phyloP scores from a whole-genome alignment of 179 eudicot species.

The Spergularia azorica region DNA sequence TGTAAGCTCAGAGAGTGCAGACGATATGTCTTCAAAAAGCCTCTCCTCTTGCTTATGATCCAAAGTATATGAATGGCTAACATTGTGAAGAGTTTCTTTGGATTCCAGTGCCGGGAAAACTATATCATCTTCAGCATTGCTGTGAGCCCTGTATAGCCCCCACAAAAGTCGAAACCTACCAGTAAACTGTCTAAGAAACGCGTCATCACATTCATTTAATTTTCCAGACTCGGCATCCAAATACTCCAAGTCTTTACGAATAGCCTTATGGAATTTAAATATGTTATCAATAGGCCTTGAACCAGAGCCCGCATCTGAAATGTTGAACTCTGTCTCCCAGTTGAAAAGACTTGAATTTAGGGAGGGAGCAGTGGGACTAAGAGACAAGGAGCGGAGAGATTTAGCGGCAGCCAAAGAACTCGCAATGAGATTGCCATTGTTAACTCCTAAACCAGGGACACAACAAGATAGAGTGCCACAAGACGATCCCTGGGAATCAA shows the following conservation, averaged over 20 bases:
- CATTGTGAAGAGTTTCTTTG: slow-evolving; percentile 88
- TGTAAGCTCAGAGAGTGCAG: slow-evolving; percentile 68
- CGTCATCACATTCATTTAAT: slow-evolving; percentile 63
- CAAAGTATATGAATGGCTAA: slow-evolving; percentile 89
- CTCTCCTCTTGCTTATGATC: slow-evolving; percentile 96
- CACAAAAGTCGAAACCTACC: slow-evolving; percentile 87
- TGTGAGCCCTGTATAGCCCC: slow-evolving; percentile 94
- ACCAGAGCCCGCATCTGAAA: slow-evolving; percentile 45
- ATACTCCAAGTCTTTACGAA: slow-evolving; percentile 89
- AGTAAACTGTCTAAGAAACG: slow-evolving; percentile 71
- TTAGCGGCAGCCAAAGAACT: slow-evolving; percentile 60
- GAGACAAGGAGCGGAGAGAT: slow-evolving; percentile 79
- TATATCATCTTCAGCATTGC: slow-evolving; percentile 97
- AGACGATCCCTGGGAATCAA: slow-evolving; percentile 36
- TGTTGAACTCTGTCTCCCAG: slow-evolving; percentile 77
- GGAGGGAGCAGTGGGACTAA: slow-evolving; percentile 81
- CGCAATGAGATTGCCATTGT: slow-evolving; percentile 48
- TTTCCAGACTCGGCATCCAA: slow-evolving; percentile 91
- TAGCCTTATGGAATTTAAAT: slow-evolving; percentile 90
- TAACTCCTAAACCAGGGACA: slow-evolving; percentile 91
- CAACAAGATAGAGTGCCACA: slow-evolving; percentile 65
- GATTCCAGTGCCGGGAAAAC: slow-evolving; percentile 95
- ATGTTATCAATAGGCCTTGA: slow-evolving; percentile 83
- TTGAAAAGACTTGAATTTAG: slow-evolving; percentile 86
- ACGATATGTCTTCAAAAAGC: slow-evolving; percentile 85